phyloP scores from a whole-genome alignment of 225 moss, liverwort and hornwort genomes.

The Rhytidiadelphus loreus region DNA sequence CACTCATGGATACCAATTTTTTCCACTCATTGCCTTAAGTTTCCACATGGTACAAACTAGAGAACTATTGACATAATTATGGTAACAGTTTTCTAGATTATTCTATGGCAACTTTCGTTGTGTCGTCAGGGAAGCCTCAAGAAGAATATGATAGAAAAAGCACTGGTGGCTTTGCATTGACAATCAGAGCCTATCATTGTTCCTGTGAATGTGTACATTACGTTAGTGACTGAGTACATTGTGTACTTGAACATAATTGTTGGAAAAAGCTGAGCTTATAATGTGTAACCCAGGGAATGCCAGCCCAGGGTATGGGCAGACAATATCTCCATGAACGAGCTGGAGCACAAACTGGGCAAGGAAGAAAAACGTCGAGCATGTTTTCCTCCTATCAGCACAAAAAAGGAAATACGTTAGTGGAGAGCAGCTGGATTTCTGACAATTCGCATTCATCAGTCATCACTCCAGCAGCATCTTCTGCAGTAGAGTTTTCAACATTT shows the following conservation, averaged over 20 bases:
- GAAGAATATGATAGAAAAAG: neutral
- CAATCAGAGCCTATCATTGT: neutral
- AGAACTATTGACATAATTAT: neutral
- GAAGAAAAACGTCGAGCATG: neutral
- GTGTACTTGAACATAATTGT: neutral
- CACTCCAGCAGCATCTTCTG: neutral
- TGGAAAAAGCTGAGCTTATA: neutral
- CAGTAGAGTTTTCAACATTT: neutral
- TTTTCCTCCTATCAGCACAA: neutral
- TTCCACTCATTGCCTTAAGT: neutral
- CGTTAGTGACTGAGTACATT: neutral
- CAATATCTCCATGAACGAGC: neutral
- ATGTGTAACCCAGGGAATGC: neutral
- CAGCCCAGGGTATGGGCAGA: neutral
- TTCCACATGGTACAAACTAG: neutral
- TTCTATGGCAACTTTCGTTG: neutral
- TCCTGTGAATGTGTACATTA: neutral
- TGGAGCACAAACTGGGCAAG: neutral
- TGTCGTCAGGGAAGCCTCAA: neutral
- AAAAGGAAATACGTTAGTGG: neutral
- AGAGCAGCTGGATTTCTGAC: neutral
- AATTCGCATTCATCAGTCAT: neutral
- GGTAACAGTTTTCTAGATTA: neutral
- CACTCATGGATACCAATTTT: neutral
- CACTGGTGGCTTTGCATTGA: neutral